Evolutionary conservation across 805 yeast genomes (phyloP).

Genomic region (Metschnikowia henanensis): DNA sequence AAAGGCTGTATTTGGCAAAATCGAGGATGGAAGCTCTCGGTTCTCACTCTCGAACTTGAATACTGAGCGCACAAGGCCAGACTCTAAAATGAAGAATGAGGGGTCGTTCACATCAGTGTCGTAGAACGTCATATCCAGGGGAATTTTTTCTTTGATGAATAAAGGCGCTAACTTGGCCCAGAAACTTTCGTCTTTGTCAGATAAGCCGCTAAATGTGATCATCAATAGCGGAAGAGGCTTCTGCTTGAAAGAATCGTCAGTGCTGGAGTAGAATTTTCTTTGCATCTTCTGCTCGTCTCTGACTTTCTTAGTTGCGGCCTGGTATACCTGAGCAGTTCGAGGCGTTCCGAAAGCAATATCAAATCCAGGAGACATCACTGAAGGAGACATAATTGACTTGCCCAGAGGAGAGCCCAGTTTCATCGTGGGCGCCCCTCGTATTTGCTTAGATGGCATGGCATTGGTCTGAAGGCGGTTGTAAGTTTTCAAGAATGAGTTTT

Average conservation of each 20-base stretch:
- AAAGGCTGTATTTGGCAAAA: slow-evolving; percentile 73
- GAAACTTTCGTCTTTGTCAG: slow-evolving; percentile 47
- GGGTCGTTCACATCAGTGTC: slow-evolving; percentile 48
- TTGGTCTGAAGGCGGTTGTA: slow-evolving; percentile 44
- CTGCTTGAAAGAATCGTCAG: slow-evolving; percentile 33
- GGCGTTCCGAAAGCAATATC: slow-evolving; percentile 47
- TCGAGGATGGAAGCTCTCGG: slow-evolving; percentile 39
- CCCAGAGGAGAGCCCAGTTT: slow-evolving; percentile 5
- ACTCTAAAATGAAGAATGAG: slow-evolving; percentile 56
- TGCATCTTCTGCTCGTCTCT: slow-evolving; percentile 41
- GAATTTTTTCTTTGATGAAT: slow-evolving; percentile 48
- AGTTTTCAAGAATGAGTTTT: slow-evolving; percentile 76
- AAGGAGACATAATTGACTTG: slow-evolving; percentile 17
- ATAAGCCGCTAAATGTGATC: slow-evolving; percentile 63
- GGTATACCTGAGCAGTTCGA: slow-evolving; percentile 49
- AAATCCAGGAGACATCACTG: slow-evolving; percentile 22
- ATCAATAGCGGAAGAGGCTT: slow-evolving; percentile 66
- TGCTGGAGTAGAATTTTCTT: slow-evolving; percentile 50
- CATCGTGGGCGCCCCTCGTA: slow-evolving; percentile 9
- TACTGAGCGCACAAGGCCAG: slow-evolving; percentile 40
- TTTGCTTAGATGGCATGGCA: slow-evolving; percentile 12
- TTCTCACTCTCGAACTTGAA: slow-evolving; percentile 39
- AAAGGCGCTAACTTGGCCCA: slow-evolving; percentile 66
- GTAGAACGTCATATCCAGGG: slow-evolving; percentile 46
- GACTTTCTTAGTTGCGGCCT: slow-evolving; percentile 50